Evolutionary conservation across 2,329 filamentous ascomycete species (phyloP).

Genomic region (Pseudonectria buxi): DNA sequence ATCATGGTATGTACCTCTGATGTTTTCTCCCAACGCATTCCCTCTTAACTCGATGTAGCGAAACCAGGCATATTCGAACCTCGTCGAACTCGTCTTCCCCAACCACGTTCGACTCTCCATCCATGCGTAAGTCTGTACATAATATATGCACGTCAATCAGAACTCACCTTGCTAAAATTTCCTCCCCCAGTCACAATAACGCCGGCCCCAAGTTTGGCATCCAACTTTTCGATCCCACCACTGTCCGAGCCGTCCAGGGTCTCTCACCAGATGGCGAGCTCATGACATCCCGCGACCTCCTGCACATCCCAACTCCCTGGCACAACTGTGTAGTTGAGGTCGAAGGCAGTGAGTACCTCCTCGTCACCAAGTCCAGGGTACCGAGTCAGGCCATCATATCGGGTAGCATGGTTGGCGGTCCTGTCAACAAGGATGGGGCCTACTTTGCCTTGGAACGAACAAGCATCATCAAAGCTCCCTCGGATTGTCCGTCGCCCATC

Average conservation of each 20-base stretch:
- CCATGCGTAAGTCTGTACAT: conserved; percentile 29
- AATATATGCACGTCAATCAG: not conserved
- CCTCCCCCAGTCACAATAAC: conserved; percentile 25
- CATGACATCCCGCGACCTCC: conserved; percentile 15
- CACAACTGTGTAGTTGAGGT: conserved; percentile 33
- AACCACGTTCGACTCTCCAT: conserved; percentile 41
- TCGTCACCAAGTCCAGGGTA: conserved; percentile 16
- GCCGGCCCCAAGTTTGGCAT: conserved; percentile 37
- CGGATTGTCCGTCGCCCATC: too few species aligned
- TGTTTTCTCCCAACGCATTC: not conserved
- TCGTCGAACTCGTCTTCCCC: conserved; percentile 39
- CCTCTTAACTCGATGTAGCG: conserved; percentile 16
- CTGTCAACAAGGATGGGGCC: too few species aligned
- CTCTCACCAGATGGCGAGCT: conserved; percentile 19
- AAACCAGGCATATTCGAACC: conserved; percentile 42
- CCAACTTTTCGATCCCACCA: conserved; percentile 27
- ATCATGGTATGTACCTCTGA: conserved; percentile 16
- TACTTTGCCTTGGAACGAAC: too few species aligned
- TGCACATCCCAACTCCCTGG: conserved; percentile 36
- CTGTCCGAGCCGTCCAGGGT: conserved; percentile 25
- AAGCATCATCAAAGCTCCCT: too few species aligned
- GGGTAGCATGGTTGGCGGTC: conserved; percentile 1
- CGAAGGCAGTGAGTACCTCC: conserved; percentile 11
- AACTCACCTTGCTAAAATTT: too few species aligned
- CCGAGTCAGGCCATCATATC: conserved; percentile 7